These are phyloP conservation scores for Cicer cuneatum DNA, from an alignment of 306 rosid genomes.

Conservation along the genomic window DNA sequence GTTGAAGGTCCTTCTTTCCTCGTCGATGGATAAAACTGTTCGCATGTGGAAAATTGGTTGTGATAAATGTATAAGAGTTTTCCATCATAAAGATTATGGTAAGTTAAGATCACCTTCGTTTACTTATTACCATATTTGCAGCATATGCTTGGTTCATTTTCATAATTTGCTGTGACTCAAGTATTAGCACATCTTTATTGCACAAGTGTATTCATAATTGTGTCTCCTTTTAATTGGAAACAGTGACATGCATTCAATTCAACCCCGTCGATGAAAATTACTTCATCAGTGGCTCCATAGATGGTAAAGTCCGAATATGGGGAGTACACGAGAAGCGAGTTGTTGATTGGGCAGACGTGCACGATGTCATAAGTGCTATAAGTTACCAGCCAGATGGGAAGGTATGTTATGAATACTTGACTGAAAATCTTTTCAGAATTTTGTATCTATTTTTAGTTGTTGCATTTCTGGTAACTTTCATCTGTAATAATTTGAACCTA, in stretches of 20 bases:
- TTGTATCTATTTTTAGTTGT: background rate
- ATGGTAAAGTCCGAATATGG: conserved; percentile 94
- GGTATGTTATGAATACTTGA: conserved; percentile 52
- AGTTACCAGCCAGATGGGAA: conserved; percentile 79
- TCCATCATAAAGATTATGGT: conserved; percentile 85
- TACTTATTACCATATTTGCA: background rate
- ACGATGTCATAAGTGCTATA: conserved; percentile 83
- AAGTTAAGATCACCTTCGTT: conserved; percentile 29
- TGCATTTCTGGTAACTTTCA: background rate
- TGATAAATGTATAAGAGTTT: conserved; percentile 58
- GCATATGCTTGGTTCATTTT: conserved; percentile 30
- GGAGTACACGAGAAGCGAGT: conserved; percentile 73
- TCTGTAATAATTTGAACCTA: conserved; percentile 23
- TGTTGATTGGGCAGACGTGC: conserved; percentile 83
- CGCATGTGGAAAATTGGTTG: conserved; percentile 80
- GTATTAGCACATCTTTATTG: background rate
- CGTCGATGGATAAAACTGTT: conserved; percentile 93
- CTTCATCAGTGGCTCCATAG: conserved; percentile 91
- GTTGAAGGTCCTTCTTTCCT: conserved; percentile 81
- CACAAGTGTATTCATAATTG: conserved; percentile 23
- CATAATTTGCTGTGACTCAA: background rate
- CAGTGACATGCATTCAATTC: conserved; percentile 92
- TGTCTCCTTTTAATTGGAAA: conserved; percentile 39
- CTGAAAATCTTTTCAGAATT: conserved; percentile 13
- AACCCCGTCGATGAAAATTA: conserved; percentile 73